These are phyloP conservation scores for Podila verticillata DNA, from an alignment of 192 early-diverging fungal genomes.

Conservation along the genomic window DNA sequence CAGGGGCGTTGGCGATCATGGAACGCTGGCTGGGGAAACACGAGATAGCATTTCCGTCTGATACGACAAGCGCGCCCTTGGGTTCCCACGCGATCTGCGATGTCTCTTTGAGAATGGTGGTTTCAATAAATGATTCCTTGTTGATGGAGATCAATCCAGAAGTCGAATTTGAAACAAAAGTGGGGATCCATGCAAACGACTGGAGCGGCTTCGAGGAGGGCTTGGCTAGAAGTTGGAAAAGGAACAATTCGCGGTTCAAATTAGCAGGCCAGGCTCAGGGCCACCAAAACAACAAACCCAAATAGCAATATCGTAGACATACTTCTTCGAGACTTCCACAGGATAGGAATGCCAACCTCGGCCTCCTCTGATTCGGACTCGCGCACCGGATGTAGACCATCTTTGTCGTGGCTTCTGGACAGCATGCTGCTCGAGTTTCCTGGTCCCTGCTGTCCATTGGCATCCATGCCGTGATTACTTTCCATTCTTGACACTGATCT, in stretches of 20 bases:
- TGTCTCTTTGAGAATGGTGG: slow-evolving; percentile 61
- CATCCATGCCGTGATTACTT: slow-evolving; percentile 15
- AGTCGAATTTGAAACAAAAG: slow-evolving; percentile 44
- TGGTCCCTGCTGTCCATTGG: slow-evolving; percentile 13
- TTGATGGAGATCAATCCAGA: slow-evolving; percentile 63
- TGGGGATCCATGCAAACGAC: slow-evolving; percentile 65
- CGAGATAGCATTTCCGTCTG: slow-evolving; percentile 48
- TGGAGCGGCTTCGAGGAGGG: slow-evolving; percentile 49
- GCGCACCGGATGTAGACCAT: slow-evolving; percentile 34
- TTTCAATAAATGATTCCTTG: slow-evolving; percentile 63
- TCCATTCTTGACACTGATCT: slow-evolving; percentile 34
- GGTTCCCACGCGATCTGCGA: slow-evolving; percentile 64
- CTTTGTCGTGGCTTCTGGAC: slow-evolving; percentile 43
- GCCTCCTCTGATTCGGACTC: slow-evolving; percentile 35
- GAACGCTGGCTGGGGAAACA: slow-evolving; percentile 47
- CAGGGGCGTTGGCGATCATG: slow-evolving; percentile 16
- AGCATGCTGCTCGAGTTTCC: slow-evolving; percentile 10
- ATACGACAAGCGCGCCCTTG: slow-evolving; percentile 57
- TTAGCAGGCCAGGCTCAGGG: not conserved
- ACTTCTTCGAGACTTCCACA: slow-evolving; percentile 60
- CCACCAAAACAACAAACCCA: not conserved
- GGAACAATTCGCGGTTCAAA: not conserved
- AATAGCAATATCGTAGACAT: not conserved
- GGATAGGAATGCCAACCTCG: slow-evolving; percentile 53
- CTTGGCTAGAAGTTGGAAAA: slow-evolving; percentile 27